These are phyloP conservation scores for Diaporthe ampelina DNA, from an alignment of 2,329 filamentous ascomycete species.

Conservation along the genomic window DNA sequence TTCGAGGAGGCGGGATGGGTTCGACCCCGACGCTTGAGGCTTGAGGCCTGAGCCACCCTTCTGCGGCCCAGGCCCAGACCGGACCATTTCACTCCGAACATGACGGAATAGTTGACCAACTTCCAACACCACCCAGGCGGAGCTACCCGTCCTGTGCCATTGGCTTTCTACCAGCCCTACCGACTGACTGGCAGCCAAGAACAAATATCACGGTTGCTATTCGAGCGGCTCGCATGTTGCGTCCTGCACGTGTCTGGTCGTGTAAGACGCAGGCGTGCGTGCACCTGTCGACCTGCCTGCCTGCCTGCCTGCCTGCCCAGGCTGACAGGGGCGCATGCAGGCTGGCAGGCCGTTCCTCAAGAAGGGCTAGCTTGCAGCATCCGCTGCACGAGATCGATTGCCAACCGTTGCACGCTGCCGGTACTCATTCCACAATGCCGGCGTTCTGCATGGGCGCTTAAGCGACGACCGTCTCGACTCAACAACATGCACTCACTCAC, in stretches of 20 bases:
- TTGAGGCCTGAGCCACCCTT: not conserved
- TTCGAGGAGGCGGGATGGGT: not conserved
- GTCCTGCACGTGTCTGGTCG: not conserved
- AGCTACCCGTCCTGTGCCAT: not conserved
- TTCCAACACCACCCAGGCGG: not conserved
- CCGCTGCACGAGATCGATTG: not conserved
- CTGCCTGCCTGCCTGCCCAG: not conserved
- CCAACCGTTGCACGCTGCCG: constrained; percentile 4
- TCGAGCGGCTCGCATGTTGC: constrained; percentile 3
- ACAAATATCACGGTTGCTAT: not conserved
- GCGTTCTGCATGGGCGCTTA: not conserved
- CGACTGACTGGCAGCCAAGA: not conserved
- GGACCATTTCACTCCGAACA: constrained; percentile 1
- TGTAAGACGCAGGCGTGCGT: not conserved
- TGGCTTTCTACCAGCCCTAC: not conserved
- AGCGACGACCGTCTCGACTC: not conserved
- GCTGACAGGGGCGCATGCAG: not conserved
- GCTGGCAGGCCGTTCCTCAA: not conserved
- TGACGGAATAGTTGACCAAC: not conserved
- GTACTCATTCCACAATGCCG: not conserved
- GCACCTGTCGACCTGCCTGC: not conserved
- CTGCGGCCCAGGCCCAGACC: not conserved
- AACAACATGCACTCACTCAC: not conserved
- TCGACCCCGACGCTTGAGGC: not conserved
- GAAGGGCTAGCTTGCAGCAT: constrained; percentile 13